Evolutionary conservation across 129 eudicot genomes (phyloP).

Genomic region (Centrapalus pauciflorus): DNA sequence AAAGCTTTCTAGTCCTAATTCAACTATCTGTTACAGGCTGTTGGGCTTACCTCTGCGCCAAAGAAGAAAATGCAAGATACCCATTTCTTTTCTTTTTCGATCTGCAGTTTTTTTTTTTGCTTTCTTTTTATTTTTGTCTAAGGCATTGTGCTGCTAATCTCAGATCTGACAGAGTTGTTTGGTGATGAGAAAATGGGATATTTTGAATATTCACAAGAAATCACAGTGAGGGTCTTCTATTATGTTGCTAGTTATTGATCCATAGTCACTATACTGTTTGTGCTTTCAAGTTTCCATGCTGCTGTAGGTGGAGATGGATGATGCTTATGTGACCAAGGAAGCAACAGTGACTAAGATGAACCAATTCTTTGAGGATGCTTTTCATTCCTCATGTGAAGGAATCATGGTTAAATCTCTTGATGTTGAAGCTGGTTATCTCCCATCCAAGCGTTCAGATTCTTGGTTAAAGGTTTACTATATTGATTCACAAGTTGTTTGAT

Average conservation of each 20-base stretch:
- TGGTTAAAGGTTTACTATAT: conserved; percentile 71
- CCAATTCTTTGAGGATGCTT: conserved; percentile 69
- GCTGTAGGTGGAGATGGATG: conserved; percentile 72
- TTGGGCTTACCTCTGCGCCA: conserved; percentile 69
- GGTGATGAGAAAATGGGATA: conserved; percentile 59
- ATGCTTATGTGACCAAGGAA: conserved; percentile 57
- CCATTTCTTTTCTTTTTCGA: too few species aligned
- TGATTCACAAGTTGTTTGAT: not conserved
- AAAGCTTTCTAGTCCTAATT: not conserved
- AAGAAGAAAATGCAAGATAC: conserved; percentile 67
- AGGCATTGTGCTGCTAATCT: conserved; percentile 5
- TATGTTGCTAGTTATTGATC: not conserved
- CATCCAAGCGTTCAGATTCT: conserved; percentile 89
- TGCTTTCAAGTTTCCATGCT: conserved; percentile 4
- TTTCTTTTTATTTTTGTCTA: too few species aligned
- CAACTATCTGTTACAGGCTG: conserved; percentile 48
- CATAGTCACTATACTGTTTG: not conserved
- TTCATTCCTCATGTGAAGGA: conserved; percentile 88
- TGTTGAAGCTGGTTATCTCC: conserved; percentile 84
- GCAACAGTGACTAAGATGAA: conserved; percentile 60
- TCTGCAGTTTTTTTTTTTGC: conserved; percentile 10
- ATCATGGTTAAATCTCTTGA: conserved; percentile 94
- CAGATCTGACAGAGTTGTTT: conserved; percentile 72
- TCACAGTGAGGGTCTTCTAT: conserved; percentile 46
- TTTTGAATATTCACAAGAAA: conserved; percentile 74